Evolutionary conservation across 2,329 filamentous ascomycete species (phyloP).

Genomic region (Tolypocladium nubicola): DNA sequence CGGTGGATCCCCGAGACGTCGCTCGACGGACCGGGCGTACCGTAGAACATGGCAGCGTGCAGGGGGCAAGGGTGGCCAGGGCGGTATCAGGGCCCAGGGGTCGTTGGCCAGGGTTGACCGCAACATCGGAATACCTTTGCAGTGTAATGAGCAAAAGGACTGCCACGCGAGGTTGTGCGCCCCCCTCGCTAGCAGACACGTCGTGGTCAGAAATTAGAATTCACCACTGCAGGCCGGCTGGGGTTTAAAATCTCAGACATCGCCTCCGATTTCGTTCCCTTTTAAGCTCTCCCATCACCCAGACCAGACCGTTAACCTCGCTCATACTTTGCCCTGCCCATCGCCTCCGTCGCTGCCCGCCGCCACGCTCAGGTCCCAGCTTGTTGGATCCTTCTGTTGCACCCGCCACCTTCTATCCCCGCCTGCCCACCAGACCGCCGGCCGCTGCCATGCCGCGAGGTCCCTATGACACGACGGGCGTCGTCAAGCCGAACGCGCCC

Average conservation of each 20-base stretch:
- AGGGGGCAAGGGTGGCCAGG: background rate
- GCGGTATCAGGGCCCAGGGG: constrained; percentile 1
- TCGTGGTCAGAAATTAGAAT: constrained; percentile 1
- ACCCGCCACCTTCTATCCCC: background rate
- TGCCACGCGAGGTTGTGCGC: constrained; percentile 10
- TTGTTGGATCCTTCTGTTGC: background rate
- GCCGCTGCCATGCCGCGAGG: constrained; percentile 19
- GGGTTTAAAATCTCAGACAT: constrained; percentile 10
- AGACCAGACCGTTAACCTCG: background rate
- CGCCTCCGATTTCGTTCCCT: constrained; percentile 3
- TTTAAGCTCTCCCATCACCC: background rate
- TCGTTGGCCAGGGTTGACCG: constrained; percentile 3
- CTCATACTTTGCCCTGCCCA: background rate
- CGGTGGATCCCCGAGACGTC: background rate
- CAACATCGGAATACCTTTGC: background rate
- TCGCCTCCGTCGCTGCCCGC: background rate
- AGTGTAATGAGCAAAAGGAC: constrained; percentile 3
- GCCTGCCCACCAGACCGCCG: background rate
- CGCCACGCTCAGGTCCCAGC: background rate
- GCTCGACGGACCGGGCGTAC: background rate
- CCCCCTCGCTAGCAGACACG: constrained; percentile 1
- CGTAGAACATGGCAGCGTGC: background rate
- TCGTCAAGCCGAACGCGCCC: constrained; percentile 23
- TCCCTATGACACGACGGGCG: constrained; percentile 27
- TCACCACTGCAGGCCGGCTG: background rate